Percentiles rank a stretch among this genome's conserved stretches.
Evolutionary conservation across 164 flowering plant genomes (phyloP).

Genomic region (Saururus chinensis): DNA sequence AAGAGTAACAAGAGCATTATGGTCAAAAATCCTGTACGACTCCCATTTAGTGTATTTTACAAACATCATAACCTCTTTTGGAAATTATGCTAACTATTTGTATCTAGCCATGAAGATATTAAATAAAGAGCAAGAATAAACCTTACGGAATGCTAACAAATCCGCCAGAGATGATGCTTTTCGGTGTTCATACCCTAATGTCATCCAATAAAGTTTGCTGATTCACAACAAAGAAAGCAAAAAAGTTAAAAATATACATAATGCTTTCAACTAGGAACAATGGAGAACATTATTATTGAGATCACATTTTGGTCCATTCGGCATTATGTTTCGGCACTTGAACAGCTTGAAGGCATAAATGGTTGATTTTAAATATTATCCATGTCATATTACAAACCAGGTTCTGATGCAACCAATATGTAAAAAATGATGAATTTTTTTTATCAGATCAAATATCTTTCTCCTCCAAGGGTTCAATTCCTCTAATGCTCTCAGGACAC

Average conservation of each 20-base stretch:
- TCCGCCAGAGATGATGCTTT: conserved; percentile 82
- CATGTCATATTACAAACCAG: no score
- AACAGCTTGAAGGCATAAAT: no score
- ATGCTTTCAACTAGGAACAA: neutral
- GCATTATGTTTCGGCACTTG: no score
- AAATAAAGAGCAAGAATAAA: conserved; percentile 9
- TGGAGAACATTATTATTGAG: neutral
- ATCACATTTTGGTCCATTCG: neutral
- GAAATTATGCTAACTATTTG: neutral
- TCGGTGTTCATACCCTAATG: conserved; percentile 60
- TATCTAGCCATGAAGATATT: neutral
- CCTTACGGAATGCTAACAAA: conserved; percentile 91
- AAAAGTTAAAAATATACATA: neutral
- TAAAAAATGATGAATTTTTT: neutral
- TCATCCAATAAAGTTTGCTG: conserved; percentile 91
- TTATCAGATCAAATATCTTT: conserved; percentile 28
- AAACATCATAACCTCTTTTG: no score
- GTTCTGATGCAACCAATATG: neutral
- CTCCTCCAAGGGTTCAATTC: conserved; percentile 65
- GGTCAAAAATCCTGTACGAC: no score
- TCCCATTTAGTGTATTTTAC: no score
- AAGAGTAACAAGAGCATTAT: no score
- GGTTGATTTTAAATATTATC: no score
- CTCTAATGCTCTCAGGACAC: conserved; percentile 48
- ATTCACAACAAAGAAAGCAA: conserved; percentile 5